Conservation (phyloP, 1,284 basidiomycete genomes). For the Leccinum olivaceoglutinosum region DNA sequence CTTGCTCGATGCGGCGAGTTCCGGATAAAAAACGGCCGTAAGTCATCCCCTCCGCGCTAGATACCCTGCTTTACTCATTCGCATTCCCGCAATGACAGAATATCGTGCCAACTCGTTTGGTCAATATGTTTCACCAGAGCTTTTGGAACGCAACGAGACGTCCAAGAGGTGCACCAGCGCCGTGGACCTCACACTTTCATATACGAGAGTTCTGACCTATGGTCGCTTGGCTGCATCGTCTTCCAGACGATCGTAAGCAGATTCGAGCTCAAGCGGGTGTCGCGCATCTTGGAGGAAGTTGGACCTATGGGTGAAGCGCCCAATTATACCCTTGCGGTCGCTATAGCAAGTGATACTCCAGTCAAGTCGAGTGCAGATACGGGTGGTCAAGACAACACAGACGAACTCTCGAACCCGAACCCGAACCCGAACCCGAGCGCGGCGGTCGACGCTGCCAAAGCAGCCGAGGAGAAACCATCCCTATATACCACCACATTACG, state of each 20-base stretch:
- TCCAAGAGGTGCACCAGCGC: constrained; percentile 50
- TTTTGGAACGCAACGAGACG: constrained; percentile 73
- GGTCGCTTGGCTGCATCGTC: constrained; percentile 94
- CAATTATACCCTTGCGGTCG: constrained; percentile 21
- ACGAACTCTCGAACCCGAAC: neutral
- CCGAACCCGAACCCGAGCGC: neutral
- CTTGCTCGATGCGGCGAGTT: constrained; percentile 74
- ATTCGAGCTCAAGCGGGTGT: constrained; percentile 43
- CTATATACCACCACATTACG: constrained; percentile 3
- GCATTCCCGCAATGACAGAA: constrained; percentile 25
- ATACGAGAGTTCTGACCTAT: constrained; percentile 77
- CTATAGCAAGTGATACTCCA: neutral
- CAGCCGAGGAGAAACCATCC: constrained; percentile 1
- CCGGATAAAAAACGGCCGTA: constrained; percentile 67
- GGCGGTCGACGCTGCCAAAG: constrained; percentile 10
- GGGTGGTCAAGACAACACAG: neutral
- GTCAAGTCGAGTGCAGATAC: neutral
- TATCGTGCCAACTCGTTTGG: constrained; percentile 79
- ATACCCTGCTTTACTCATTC: constrained; percentile 7
- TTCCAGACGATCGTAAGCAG: constrained; percentile 95
- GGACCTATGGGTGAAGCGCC: constrained; percentile 34
- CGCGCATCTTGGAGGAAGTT: constrained; percentile 27
- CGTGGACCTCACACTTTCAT: constrained; percentile 3
- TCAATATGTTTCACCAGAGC: constrained; percentile 92
- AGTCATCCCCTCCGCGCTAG: constrained; percentile 14